Evolutionary conservation across 2,329 filamentous ascomycete species (phyloP).

Genomic region (Anisogramma anomala): DNA sequence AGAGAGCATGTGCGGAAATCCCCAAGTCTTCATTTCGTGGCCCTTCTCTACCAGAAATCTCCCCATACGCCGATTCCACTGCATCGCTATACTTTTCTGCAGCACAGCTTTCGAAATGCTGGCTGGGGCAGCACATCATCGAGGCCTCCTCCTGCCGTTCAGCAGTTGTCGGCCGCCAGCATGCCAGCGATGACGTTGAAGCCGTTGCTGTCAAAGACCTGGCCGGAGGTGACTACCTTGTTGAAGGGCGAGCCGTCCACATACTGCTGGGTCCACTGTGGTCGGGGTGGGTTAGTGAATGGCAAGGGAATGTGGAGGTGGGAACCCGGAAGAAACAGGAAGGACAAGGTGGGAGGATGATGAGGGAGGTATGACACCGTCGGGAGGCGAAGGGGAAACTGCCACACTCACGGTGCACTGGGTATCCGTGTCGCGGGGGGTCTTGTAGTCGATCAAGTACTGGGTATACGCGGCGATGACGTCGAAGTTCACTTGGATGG

Average conservation of each 20-base stretch:
- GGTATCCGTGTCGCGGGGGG: neutral
- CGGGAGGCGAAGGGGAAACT: too few relatives aligned
- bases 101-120: too few relatives aligned
- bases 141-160: neutral
- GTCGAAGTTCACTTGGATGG: neutral
- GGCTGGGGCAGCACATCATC: too few relatives aligned
- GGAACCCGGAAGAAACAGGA: too few relatives aligned
- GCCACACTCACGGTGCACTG: neutral
- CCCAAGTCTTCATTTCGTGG: too few relatives aligned
- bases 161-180: neutral
- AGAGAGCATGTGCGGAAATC: too few relatives aligned
- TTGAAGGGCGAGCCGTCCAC: neutral
- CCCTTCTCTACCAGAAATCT: too few relatives aligned
- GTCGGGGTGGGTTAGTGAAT: neutral
- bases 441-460: conserved; percentile 1
- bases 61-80: too few relatives aligned
- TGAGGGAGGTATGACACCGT: too few relatives aligned
- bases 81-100: too few relatives aligned
- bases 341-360: too few relatives aligned
- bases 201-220: conserved; percentile 1
- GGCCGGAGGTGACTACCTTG: neutral
- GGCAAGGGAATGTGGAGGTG: neutral
- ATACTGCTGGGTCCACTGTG: neutral
- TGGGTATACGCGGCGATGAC: conserved; percentile 3
- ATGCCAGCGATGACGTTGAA: neutral